Percentiles rank a stretch among this genome's conserved stretches.
These are phyloP conservation scores for Pseudonitzschia multiseries DNA, from an alignment of 108 stramenopile species.

Conservation along the genomic window DNA sequence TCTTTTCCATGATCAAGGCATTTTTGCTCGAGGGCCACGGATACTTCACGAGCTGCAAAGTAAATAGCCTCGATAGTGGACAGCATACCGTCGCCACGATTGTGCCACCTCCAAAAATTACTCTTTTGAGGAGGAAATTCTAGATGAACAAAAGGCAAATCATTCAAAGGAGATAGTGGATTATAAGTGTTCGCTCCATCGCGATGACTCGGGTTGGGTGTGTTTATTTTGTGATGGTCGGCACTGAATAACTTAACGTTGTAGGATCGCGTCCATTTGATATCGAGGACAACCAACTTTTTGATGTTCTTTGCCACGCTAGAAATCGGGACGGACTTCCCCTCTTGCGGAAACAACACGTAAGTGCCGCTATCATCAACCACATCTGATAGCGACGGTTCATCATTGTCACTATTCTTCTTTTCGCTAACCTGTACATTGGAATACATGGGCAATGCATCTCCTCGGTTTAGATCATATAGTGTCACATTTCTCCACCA, in stretches of 20 bases:
- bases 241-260: slow-evolving; percentile 12
- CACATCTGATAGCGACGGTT: background rate
- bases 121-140: slow-evolving; percentile 52
- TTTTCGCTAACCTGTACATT: background rate
- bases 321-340: slow-evolving; percentile 60
- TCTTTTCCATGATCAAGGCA: background rate
- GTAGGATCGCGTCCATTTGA: slow-evolving; percentile 62
- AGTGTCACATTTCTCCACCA: slow-evolving; percentile 15
- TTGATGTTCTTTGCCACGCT: slow-evolving; percentile 43
- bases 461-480: slow-evolving; percentile 8
- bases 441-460: slow-evolving; percentile 3
- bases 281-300: slow-evolving; percentile 68
- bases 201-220: background rate
- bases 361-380: slow-evolving; percentile 25
- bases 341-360: slow-evolving; percentile 57
- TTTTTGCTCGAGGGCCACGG: background rate
- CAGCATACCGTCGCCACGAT: slow-evolving; percentile 66
- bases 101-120: slow-evolving; percentile 84
- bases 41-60: slow-evolving; percentile 57
- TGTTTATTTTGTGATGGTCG: background rate
- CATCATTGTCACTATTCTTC: background rate
- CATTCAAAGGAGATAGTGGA: background rate
- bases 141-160: slow-evolving; percentile 66
- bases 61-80: slow-evolving; percentile 81
- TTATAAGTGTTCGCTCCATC: slow-evolving; percentile 10